Base-by-base conservation (phyloP, 169 alveolate species). In the Theileria annulata region DNA sequence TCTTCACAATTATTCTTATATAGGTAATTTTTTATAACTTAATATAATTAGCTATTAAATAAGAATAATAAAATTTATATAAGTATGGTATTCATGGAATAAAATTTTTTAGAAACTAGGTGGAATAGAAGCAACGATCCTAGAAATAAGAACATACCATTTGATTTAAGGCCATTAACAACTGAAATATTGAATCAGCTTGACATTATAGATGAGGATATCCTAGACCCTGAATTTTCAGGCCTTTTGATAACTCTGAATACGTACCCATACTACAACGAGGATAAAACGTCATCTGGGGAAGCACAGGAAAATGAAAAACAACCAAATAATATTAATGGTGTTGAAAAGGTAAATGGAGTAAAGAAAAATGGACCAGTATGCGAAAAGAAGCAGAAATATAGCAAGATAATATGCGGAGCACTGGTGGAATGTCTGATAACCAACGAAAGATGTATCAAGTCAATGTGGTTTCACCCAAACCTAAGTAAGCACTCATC, bases 391-490 rank as follows among this genome's bases (percentile, higher is more conserved):
- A 42, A 35, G 42, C 58, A 13, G 17, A 68, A 42, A 6, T 35
- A 78, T 28, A 67, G 82, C 23, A 91, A 91, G 73, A 78, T 91
- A 19, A 86, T 91, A 60, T 90, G 93, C 69, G 95, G 95, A 13
- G 92, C 93, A 30, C 62, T 91, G 30, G 82, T 91, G 54, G 93
- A 91, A 71, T 91, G 92, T 49, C 64, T 88, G 64, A 63, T 70
- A 75, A 85, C 89, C n/a, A 88, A 84, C 56, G 94, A 91, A 51
- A 35, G 92, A 27, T 85, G 92, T 47, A 88, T 91, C 5, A 82
- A 85, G 64, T 85, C 89, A 51, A 88, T 91, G 3, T 91, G 95
- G 95, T 71, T 85, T 13, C 95, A 91, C 80, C 95, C 95, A 21
- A 70, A 76, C 48, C 77, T 91, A 47, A 84, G 82, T 47, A 79